phyloP scores from a whole-genome alignment of 2,329 filamentous ascomycete species.

The Arthroderma sp. region DNA sequence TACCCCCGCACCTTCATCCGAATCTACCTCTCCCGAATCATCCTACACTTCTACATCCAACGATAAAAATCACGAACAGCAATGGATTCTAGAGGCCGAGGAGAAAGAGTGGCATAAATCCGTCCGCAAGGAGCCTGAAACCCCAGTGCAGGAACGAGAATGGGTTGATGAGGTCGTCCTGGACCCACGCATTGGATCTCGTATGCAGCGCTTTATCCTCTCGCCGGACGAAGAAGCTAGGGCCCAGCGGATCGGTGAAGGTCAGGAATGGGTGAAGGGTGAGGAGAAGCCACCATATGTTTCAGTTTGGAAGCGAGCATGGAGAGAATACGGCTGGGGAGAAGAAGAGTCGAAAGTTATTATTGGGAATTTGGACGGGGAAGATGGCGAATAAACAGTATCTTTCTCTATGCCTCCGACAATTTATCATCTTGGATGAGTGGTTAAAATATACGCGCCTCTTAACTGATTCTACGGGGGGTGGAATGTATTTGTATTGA shows the following conservation, averaged over 20 bases:
- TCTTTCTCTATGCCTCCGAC: too few relatives aligned
- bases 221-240: constrained; percentile 55
- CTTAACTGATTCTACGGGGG: too few relatives aligned
- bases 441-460: too few relatives aligned
- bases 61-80: constrained; percentile 45
- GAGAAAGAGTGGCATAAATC: constrained; percentile 76
- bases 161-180: constrained; percentile 64
- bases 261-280: constrained; percentile 56
- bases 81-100: constrained; percentile 52
- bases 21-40: constrained; percentile 20
- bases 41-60: constrained; percentile 25
- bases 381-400: constrained; percentile 12
- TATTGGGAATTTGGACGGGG: constrained; percentile 26
- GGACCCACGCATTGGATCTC: constrained; percentile 58
- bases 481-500: too few relatives aligned
- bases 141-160: constrained; percentile 49
- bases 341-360: constrained; percentile 30
- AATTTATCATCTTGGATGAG: too few relatives aligned
- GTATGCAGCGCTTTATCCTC: constrained; percentile 71
- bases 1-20: constrained; percentile 6
- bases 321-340: constrained; percentile 29
- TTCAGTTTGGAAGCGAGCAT: constrained; percentile 26
- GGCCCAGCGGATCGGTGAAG: constrained; percentile 48
- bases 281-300: constrained; percentile 34
- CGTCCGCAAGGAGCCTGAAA: constrained; percentile 43